These are phyloP conservation scores for Daldinia decipiens DNA, from an alignment of 495 filamentous ascomycete species.

Conservation along the genomic window DNA sequence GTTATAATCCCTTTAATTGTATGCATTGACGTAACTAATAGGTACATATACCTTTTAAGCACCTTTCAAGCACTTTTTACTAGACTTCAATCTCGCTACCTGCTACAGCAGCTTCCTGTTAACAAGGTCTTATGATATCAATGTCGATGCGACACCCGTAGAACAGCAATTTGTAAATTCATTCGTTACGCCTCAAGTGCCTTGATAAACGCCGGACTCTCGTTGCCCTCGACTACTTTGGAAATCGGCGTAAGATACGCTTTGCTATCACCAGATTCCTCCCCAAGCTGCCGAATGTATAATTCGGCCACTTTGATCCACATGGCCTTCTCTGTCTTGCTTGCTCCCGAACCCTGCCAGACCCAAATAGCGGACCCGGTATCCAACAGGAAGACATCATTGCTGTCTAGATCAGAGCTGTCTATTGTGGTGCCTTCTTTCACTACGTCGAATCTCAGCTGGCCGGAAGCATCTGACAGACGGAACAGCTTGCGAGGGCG, in stretches of 20 bases:
- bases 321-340: slow-evolving; percentile 62
- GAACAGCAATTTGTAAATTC: not conserved
- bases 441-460: slow-evolving; percentile 62
- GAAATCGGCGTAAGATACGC: slow-evolving; percentile 61
- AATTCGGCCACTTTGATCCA: slow-evolving; percentile 68
- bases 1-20: slow-evolving; percentile 2
- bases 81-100: no score
- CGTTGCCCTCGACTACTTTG: slow-evolving; percentile 63
- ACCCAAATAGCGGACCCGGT: slow-evolving; percentile 65
- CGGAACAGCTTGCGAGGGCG: slow-evolving; percentile 62
- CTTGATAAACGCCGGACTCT: slow-evolving; percentile 61
- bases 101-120: no score
- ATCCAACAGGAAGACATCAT: slow-evolving; percentile 70
- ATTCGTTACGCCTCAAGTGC: slow-evolving; percentile 39
- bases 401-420: slow-evolving; percentile 59
- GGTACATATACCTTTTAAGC: no score
- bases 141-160: not conserved
- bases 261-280: slow-evolving; percentile 50
- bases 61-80: no score
- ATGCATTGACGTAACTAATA: no score
- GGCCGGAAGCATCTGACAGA: slow-evolving; percentile 65
- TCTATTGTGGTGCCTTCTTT: slow-evolving; percentile 59
- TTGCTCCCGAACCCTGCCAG: slow-evolving; percentile 67
- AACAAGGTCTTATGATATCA: no score
- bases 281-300: slow-evolving; percentile 62